These are phyloP conservation scores for Berkeleyomyces rouxiae DNA, from an alignment of 2,329 filamentous ascomycete species.

Conservation along the genomic window DNA sequence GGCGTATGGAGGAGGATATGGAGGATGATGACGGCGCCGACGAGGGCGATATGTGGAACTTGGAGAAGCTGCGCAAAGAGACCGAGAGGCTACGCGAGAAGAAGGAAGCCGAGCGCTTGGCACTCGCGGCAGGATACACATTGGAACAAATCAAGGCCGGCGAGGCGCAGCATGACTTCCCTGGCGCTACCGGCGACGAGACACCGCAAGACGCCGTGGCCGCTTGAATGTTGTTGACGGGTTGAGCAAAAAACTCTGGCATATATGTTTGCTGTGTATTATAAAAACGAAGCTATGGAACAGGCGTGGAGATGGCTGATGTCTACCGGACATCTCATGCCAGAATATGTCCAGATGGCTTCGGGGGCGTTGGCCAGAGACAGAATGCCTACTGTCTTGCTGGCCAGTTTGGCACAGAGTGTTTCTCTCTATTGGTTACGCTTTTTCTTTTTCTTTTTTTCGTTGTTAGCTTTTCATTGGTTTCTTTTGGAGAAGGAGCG, in stretches of 20 bases:
- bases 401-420: background rate
- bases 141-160: slow-evolving; percentile 12
- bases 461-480: background rate
- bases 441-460: background rate
- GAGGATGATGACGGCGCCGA: slow-evolving; percentile 45
- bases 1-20: slow-evolving; percentile 52
- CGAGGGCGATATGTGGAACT: slow-evolving; percentile 48
- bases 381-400: slow-evolving; percentile 1
- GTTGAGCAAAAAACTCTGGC: background rate
- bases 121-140: slow-evolving; percentile 13
- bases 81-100: slow-evolving; percentile 58
- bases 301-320: background rate
- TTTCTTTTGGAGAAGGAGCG: background rate
- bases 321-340: background rate
- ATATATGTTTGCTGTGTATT: background rate
- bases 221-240: background rate
- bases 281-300: background rate
- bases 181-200: slow-evolving; percentile 9
- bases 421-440: background rate
- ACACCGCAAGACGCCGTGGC: background rate
- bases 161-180: slow-evolving; percentile 11
- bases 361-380: background rate
- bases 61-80: slow-evolving; percentile 67
- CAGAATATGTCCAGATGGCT: slow-evolving; percentile 2
- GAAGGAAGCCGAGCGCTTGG: slow-evolving; percentile 55